These are phyloP conservation scores for Helenozyma baotianmanensis DNA, from an alignment of 805 yeast genomes.

Conservation along the genomic window DNA sequence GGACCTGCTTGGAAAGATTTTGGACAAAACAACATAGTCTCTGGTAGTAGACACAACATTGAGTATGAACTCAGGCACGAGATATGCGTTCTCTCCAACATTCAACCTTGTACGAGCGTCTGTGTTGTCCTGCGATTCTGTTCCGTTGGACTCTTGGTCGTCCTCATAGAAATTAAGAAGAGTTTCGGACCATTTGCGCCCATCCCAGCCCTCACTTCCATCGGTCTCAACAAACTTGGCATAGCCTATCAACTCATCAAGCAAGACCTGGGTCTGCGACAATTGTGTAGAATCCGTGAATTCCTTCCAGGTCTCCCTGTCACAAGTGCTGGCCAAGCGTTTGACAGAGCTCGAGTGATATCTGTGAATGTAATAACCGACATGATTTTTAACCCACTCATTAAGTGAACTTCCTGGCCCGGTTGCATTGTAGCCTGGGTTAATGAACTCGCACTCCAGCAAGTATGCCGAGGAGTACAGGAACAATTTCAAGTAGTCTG, in stretches of 20 bases:
- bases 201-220: constrained; percentile 18
- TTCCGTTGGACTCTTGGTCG: background rate
- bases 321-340: constrained; percentile 46
- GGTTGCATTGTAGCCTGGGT: constrained; percentile 58
- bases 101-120: constrained; percentile 2
- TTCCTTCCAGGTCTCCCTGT: constrained; percentile 78
- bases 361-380: constrained; percentile 52
- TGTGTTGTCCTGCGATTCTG: background rate
- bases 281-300: constrained; percentile 44
- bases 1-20: constrained; percentile 48
- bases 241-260: constrained; percentile 24
- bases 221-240: constrained; percentile 19
- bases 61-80: constrained; percentile 27
- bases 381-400: constrained; percentile 63
- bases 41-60: constrained; percentile 29
- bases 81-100: constrained; percentile 20
- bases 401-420: constrained; percentile 50
- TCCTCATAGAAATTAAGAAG: constrained; percentile 22
- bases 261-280: constrained; percentile 17
- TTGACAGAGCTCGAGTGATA: constrained; percentile 51
- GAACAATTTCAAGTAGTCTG: constrained; percentile 64
- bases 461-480: constrained; percentile 64
- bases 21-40: constrained; percentile 53
- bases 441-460: constrained; percentile 76
- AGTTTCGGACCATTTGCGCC: constrained; percentile 21